A percentile compares a stretch with the other conserved stretches of the same genome.
Evolutionary conservation across 2,329 filamentous ascomycete species (phyloP).

Genomic region (Fusarium buharicum): DNA sequence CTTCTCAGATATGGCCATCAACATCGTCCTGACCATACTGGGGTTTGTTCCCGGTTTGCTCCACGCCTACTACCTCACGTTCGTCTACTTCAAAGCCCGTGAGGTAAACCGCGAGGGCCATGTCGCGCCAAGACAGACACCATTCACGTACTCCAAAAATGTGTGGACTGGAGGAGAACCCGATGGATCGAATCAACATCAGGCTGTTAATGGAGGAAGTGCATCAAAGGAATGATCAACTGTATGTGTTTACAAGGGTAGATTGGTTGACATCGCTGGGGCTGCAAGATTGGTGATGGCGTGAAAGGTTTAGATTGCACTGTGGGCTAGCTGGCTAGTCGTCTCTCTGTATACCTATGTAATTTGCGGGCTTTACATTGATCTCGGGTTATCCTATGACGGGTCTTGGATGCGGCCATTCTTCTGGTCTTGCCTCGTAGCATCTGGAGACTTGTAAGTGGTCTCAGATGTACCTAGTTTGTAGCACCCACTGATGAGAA

Average conservation of each 20-base stretch:
- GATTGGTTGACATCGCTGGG: not conserved
- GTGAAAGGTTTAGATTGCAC: not conserved
- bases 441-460: no score
- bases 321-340: not conserved
- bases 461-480: no score
- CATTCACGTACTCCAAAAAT: constrained; percentile 76
- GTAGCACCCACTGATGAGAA: no score
- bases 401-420: no score
- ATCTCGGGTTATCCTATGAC: no score
- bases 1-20: constrained; percentile 68
- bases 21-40: constrained; percentile 72
- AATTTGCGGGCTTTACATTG: no score
- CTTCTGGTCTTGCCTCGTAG: no score
- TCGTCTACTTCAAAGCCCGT: constrained; percentile 81
- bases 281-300: not conserved
- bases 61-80: constrained; percentile 84
- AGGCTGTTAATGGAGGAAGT: constrained; percentile 29
- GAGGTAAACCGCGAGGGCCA: constrained; percentile 70
- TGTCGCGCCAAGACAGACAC: constrained; percentile 64
- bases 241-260: not conserved
- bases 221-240: not conserved
- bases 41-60: constrained; percentile 83
- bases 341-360: no score
- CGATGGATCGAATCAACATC: constrained; percentile 63
- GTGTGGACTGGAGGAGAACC: constrained; percentile 78